Conservation (phyloP, 2,329 filamentous ascomycete species). For the Ophiostoma perfectum region DNA sequence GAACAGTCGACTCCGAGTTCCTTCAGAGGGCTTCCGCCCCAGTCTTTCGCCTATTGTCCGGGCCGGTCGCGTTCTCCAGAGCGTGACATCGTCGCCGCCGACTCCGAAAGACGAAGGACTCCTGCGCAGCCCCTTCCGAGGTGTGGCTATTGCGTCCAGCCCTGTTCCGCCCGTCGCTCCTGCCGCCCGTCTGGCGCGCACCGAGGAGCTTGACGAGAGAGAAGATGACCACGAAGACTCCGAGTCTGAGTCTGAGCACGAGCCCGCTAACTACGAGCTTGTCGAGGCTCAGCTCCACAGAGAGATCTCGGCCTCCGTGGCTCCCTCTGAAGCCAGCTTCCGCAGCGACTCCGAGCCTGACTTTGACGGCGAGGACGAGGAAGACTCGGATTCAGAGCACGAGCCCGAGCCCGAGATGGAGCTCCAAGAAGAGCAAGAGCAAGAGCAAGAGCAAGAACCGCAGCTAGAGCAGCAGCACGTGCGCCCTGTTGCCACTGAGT, state of each 20-base stretch:
- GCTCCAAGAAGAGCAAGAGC: background rate
- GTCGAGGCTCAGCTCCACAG: constrained; percentile 11
- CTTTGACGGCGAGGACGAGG: background rate
- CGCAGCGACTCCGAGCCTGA: background rate
- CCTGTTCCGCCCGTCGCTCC: background rate
- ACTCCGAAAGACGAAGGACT: constrained; percentile 50
- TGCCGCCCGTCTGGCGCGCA: constrained; percentile 12
- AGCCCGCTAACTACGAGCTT: constrained; percentile 10
- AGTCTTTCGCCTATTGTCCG: constrained; percentile 54
- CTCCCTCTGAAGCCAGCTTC: background rate
- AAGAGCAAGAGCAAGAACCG: background rate
- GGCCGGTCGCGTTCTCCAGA: constrained; percentile 51
- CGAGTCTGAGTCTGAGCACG: constrained; percentile 6
- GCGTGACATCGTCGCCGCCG: constrained; percentile 53
- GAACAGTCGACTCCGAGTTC: constrained; percentile 27
- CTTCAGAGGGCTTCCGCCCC: constrained; percentile 37
- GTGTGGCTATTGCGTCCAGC: constrained; percentile 29
- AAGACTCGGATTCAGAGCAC: background rate
- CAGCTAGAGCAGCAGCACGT: background rate
- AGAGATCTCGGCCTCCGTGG: background rate
- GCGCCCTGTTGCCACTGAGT: background rate
- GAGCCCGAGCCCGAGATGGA: background rate
- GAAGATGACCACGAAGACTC: constrained; percentile 6
- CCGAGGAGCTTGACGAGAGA: background rate
- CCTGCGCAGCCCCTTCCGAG: constrained; percentile 52